These are phyloP conservation scores for Starmerella geochares DNA, from an alignment of 805 yeast species.

Conservation along the genomic window DNA sequence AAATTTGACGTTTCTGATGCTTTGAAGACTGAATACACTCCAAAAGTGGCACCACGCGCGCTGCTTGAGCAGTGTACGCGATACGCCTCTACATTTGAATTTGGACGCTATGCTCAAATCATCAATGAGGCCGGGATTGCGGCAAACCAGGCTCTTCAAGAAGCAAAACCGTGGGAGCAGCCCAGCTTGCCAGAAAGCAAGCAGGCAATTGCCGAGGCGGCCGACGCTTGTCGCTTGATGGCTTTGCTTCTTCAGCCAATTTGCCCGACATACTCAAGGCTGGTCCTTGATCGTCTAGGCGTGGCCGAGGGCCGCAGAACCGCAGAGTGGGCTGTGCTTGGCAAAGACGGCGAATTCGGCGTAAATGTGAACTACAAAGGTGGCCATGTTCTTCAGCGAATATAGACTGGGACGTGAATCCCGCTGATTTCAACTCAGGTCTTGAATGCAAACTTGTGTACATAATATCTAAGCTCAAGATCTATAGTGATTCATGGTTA, in stretches of 20 bases:
- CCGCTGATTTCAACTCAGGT: not conserved
- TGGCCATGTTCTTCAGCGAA: slow-evolving; percentile 27
- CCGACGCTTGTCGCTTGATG: slow-evolving; percentile 59
- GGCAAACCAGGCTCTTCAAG: slow-evolving; percentile 61
- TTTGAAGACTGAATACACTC: not conserved
- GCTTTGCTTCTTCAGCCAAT: slow-evolving; percentile 63
- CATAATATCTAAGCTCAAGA: not conserved
- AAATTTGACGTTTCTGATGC: slow-evolving; percentile 43
- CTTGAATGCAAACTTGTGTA: not conserved
- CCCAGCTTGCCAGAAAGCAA: slow-evolving; percentile 27
- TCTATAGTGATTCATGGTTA: not conserved
- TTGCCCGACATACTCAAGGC: slow-evolving; percentile 52
- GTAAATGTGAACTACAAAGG: slow-evolving; percentile 43
- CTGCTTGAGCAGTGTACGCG: slow-evolving; percentile 44
- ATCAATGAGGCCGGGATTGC: slow-evolving; percentile 26
- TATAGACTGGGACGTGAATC: slow-evolving; percentile 1
- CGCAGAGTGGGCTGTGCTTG: slow-evolving; percentile 40
- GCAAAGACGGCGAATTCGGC: slow-evolving; percentile 57
- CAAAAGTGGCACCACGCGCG: slow-evolving; percentile 23
- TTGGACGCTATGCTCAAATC: slow-evolving; percentile 35
- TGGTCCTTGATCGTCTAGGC: slow-evolving; percentile 52
- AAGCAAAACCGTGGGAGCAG: slow-evolving; percentile 62
- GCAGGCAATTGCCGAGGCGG: slow-evolving; percentile 46
- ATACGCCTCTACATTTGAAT: slow-evolving; percentile 51
- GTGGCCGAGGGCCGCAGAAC: slow-evolving; percentile 41